phyloP scores from a whole-genome alignment of 495 filamentous ascomycete species.

The Penicillium alfredii region DNA sequence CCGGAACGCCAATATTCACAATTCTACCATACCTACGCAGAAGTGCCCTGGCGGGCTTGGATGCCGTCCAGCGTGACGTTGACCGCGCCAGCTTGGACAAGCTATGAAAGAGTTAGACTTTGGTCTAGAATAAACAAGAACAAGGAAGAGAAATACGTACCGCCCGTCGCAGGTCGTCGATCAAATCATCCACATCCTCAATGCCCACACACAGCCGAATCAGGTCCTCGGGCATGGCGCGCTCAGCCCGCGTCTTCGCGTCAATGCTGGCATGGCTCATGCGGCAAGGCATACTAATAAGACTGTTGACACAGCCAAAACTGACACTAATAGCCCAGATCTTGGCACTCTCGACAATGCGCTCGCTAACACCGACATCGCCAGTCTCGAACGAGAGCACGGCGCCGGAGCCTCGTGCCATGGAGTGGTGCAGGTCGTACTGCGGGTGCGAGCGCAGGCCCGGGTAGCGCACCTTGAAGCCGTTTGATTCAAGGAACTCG shows the following conservation, averaged over 20 bases:
- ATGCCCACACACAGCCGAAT: conserved; percentile 95
- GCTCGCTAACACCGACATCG: conserved; percentile 70
- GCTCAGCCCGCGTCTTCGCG: conserved; percentile 81
- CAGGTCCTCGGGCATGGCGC: conserved; percentile 91
- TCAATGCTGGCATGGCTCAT: conserved; percentile 99
- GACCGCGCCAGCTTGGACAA: conserved; percentile 91
- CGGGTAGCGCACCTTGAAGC: conserved; percentile 92
- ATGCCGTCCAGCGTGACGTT: conserved; percentile 75
- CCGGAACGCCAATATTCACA: conserved; percentile 20
- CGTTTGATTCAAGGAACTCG: conserved; percentile 82
- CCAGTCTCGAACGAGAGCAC: conserved; percentile 96
- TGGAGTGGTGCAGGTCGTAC: conserved; percentile 90
- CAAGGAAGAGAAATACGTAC: conserved; percentile 51
- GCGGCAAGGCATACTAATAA: conserved; percentile 98
- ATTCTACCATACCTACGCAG: conserved; percentile 1
- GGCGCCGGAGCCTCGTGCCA: conserved; percentile 88
- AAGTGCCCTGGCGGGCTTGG: conserved; percentile 33
- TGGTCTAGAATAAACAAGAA: too few species aligned
- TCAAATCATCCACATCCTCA: conserved; percentile 86
- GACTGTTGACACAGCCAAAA: conserved; percentile 95
- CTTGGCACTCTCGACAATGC: conserved; percentile 86
- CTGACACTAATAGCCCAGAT: conserved; percentile 94
- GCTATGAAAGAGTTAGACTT: conserved; percentile 45
- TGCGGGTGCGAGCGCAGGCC: conserved; percentile 92
- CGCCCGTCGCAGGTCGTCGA: conserved; percentile 85